Evolutionary conservation across 75 land plant genomes (phyloP), one percentile per base, ranked within the genome.

Genomic region (Ceratopteris richardii): DNA sequence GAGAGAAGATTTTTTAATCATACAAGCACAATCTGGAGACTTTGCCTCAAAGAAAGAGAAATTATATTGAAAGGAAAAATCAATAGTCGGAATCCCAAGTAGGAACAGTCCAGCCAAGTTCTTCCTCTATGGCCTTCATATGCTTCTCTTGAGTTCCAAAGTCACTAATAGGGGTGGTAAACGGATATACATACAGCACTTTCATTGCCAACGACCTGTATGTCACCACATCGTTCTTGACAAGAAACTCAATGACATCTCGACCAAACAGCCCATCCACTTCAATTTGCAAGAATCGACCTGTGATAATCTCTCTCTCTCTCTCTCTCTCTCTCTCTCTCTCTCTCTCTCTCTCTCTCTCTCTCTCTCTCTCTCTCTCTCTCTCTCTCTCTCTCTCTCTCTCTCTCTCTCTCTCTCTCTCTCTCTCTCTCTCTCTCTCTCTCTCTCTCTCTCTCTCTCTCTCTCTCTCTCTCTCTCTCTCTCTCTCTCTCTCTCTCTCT

Each of bases 181-280:
- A 86, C 2, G 96, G 96, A 48, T 87, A 90, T 17, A 90, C 52
- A 53, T 79, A 90, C 3, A 78, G 66, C 0, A 91, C 97, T 54
- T 91, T 87, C 40, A 62, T 80, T 39, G 97, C 94, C 77, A 91
- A 67, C 11, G 72, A 58, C 60, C 97, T 68, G 57, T 84, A 91
- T 0, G 81, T 66, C 33, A 84, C 93, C 23, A 79, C 67, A 74
- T 84, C 83, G 27, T 57, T 71, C 54, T 80, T 84, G 46, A 90
- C 82, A 63, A 88, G 61, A 66, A 91, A 91, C 72, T 91, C 97
- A 22, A 91, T 46, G 18, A 81, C 73, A 55, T 91, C 97, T 11
- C 86, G 81, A 5, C 88, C 88, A 31, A 91, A 73, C 14, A 80
- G 68, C 21, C 93, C 97, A 82, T 91, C 88, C 21, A 91, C 83